Percentiles rank a stretch among this genome's conserved stretches.
phyloP scores from a whole-genome alignment of 192 early-diverging fungal species.

The Linnemannia hyalina region DNA sequence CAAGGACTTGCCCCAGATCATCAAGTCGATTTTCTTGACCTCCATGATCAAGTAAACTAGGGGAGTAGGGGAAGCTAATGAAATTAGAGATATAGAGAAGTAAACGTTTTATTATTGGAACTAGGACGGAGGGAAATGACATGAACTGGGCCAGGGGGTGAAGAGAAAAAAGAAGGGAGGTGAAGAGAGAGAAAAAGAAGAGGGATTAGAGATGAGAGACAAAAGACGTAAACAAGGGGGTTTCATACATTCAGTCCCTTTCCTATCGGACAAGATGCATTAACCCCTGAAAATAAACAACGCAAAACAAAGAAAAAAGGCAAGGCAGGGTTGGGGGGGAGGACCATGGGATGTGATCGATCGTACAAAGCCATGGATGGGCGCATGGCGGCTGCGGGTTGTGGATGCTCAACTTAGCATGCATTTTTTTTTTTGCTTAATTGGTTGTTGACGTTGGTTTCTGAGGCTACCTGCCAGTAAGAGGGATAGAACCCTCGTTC shows the following conservation, averaged over 20 bases:
- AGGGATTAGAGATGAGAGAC: background rate
- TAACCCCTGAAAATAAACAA: background rate
- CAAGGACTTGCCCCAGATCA: constrained; percentile 72
- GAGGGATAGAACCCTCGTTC: too few species aligned
- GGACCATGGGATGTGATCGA: background rate
- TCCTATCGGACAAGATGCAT: background rate
- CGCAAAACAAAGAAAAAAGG: background rate
- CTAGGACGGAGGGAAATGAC: too few species aligned
- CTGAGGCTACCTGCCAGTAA: too few species aligned
- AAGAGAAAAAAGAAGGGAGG: background rate
- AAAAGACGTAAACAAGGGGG: background rate
- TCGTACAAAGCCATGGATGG: background rate
- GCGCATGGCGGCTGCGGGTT: too few species aligned
- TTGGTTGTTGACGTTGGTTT: too few species aligned
- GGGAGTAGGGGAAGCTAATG: too few species aligned
- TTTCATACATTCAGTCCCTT: background rate
- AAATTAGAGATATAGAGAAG: too few species aligned
- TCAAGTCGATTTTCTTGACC: constrained; percentile 71
- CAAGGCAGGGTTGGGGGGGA: background rate
- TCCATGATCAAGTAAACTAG: constrained; percentile 66
- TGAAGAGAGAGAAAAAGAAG: background rate
- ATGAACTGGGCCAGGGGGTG: background rate
- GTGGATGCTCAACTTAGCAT: too few species aligned
- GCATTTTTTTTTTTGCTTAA: too few species aligned
- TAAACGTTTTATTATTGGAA: too few species aligned